Evolutionary conservation across 2,329 filamentous ascomycete species (phyloP).

Genomic region (Xylaria sp.): DNA sequence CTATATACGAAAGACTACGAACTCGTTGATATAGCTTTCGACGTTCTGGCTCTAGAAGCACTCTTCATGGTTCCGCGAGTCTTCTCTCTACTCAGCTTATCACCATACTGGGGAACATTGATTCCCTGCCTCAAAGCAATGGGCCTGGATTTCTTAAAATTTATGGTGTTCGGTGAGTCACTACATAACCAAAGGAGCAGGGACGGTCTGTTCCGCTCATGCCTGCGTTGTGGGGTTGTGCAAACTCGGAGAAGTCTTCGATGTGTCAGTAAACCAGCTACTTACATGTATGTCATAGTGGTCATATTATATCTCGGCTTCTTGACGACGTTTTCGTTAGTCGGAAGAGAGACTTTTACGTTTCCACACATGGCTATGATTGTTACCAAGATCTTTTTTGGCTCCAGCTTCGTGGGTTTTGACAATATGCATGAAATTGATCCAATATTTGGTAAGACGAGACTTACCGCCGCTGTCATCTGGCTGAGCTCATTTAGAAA

Average conservation of each 20-base stretch:
- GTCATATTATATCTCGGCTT: conserved; percentile 79
- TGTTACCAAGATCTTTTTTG: conserved; percentile 83
- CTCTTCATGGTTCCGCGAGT: conserved; percentile 90
- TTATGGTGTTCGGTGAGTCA: conserved; percentile 77
- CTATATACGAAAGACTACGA: conserved; percentile 67
- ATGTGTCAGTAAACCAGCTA: background rate
- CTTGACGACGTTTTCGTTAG: conserved; percentile 83
- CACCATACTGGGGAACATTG: conserved; percentile 89
- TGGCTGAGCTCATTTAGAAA: conserved; percentile 27
- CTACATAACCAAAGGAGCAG: conserved; percentile 51
- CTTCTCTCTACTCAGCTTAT: conserved; percentile 86
- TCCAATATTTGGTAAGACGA: conserved; percentile 59
- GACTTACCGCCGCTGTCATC: background rate
- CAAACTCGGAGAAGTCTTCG: background rate
- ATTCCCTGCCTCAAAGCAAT: conserved; percentile 94
- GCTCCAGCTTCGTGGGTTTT: conserved; percentile 79
- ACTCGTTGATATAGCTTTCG: conserved; percentile 83
- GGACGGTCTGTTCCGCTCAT: background rate
- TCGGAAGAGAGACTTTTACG: conserved; percentile 76
- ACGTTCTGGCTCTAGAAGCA: conserved; percentile 88
- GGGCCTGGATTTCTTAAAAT: conserved; percentile 86
- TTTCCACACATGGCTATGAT: conserved; percentile 78
- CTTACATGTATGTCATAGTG: conserved; percentile 29
- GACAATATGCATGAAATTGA: conserved; percentile 72
- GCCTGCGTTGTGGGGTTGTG: background rate